Evolutionary conservation across 768 basidiomycete species (phyloP).

Genomic region (Xanthoconium purpureum): DNA sequence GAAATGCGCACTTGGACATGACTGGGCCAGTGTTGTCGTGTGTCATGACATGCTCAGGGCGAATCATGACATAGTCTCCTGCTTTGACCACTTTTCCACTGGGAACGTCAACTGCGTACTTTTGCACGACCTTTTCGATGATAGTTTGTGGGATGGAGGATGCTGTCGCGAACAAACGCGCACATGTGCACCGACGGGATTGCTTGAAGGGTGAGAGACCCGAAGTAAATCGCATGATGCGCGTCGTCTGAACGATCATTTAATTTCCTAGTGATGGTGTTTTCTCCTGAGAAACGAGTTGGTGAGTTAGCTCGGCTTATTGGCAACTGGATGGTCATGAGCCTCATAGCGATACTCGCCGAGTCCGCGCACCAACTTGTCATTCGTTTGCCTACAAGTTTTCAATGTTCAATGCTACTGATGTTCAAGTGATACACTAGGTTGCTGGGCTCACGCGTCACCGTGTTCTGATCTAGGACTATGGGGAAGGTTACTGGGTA

Average conservation of each 20-base stretch:
- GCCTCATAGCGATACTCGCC: too few relatives aligned
- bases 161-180: conserved; percentile 35
- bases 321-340: too few relatives aligned
- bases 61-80: conserved; percentile 99
- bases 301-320: not conserved
- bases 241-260: too few relatives aligned
- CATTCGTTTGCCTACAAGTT: too few relatives aligned
- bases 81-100: conserved; percentile 77
- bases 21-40: conserved; percentile 99
- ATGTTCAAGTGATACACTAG: too few relatives aligned
- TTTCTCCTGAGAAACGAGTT: not conserved
- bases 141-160: conserved; percentile 68
- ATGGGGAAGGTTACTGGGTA: too few relatives aligned
- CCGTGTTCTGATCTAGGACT: too few relatives aligned
- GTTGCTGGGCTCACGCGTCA: too few relatives aligned
- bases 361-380: too few relatives aligned
- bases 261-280: not conserved
- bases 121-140: conserved; percentile 97
- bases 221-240: conserved; percentile 14
- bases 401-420: too few relatives aligned
- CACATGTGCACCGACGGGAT: not conserved
- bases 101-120: conserved; percentile 89
- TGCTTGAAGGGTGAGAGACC: conserved; percentile 9
- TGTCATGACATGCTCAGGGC: conserved; percentile 97
- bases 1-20: conserved; percentile 77